Evolutionary conservation across 225 moss, liverwort and hornwort species (phyloP).

Genomic region (Bryoerythrophyllum caledonicum): DNA sequence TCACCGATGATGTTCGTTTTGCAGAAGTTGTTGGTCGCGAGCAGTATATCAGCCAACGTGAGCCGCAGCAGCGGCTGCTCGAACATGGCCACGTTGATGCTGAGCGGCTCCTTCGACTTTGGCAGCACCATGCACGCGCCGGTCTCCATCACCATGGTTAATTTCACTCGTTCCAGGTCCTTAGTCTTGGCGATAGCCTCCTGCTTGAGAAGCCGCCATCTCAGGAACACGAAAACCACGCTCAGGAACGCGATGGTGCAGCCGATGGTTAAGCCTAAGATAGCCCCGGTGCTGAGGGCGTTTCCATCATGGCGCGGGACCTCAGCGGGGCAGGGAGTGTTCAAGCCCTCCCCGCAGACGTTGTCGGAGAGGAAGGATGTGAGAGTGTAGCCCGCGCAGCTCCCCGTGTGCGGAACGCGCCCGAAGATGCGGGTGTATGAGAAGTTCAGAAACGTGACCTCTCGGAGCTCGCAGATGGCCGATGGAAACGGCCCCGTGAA

Average conservation of each 20-base stretch:
- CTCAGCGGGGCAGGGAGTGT: conserved; percentile 19
- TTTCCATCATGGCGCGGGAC: background rate
- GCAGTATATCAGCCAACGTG: conserved; percentile 73
- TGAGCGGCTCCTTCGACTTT: conserved; percentile 77
- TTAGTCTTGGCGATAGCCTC: conserved; percentile 51
- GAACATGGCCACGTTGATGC: conserved; percentile 89
- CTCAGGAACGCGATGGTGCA: conserved; percentile 56
- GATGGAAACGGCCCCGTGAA: conserved; percentile 62
- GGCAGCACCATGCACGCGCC: conserved; percentile 57
- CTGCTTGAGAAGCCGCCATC: conserved; percentile 59
- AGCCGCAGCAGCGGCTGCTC: conserved; percentile 75
- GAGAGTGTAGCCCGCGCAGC: conserved; percentile 26
- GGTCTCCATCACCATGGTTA: conserved; percentile 64
- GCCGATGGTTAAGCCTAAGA: conserved; percentile 69
- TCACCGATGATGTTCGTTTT: conserved; percentile 90
- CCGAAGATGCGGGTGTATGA: conserved; percentile 44
- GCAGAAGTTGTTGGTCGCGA: conserved; percentile 82
- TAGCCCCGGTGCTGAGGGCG: conserved; percentile 42
- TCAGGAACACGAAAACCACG: conserved; percentile 42
- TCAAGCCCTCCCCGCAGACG: conserved; percentile 42
- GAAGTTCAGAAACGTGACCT: conserved; percentile 45
- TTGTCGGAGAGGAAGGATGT: conserved; percentile 37
- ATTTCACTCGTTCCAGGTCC: conserved; percentile 64
- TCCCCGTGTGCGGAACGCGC: conserved; percentile 35
- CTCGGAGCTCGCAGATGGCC: conserved; percentile 34